A percentile compares a stretch with the other conserved stretches of the same genome.
These are phyloP conservation scores for Jimgerdemannia lactiflua DNA, from an alignment of 192 early-diverging fungal genomes.

Conservation along the genomic window DNA sequence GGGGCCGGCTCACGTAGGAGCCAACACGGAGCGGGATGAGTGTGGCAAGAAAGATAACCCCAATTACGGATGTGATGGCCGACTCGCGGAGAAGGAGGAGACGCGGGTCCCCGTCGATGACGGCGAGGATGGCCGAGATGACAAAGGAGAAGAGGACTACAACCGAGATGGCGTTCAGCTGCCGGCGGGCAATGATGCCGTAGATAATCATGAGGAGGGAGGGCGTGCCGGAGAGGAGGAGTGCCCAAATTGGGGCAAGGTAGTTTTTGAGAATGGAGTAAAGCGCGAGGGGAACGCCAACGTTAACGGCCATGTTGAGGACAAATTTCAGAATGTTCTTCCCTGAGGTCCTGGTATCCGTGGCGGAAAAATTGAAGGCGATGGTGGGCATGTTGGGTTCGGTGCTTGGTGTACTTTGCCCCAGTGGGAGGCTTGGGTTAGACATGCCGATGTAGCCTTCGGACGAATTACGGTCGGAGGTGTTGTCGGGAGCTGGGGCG, in stretches of 20 bases:
- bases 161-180: conserved; percentile 30
- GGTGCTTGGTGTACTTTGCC: background rate
- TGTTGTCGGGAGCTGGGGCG: background rate
- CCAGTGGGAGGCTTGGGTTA: background rate
- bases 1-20: conserved; percentile 27
- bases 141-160: conserved; percentile 35
- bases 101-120: conserved; percentile 36
- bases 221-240: conserved; percentile 32
- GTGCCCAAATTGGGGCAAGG: conserved; percentile 17
- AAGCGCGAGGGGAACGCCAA: background rate
- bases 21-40: conserved; percentile 31
- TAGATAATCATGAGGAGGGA: conserved; percentile 18
- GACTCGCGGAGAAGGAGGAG: conserved; percentile 43
- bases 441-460: background rate
- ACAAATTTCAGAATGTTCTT: background rate
- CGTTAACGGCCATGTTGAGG: background rate
- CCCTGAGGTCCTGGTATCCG: background rate
- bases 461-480: background rate
- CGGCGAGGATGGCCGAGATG: conserved; percentile 34
- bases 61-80: conserved; percentile 30
- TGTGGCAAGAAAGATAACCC: conserved; percentile 30
- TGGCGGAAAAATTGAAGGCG: background rate
- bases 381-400: background rate
- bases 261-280: conserved; percentile 19
- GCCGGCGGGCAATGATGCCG: background rate